Evolutionary conservation across 2,329 filamentous ascomycete genomes (phyloP).

Genomic region (Sclerotinia borealis): DNA sequence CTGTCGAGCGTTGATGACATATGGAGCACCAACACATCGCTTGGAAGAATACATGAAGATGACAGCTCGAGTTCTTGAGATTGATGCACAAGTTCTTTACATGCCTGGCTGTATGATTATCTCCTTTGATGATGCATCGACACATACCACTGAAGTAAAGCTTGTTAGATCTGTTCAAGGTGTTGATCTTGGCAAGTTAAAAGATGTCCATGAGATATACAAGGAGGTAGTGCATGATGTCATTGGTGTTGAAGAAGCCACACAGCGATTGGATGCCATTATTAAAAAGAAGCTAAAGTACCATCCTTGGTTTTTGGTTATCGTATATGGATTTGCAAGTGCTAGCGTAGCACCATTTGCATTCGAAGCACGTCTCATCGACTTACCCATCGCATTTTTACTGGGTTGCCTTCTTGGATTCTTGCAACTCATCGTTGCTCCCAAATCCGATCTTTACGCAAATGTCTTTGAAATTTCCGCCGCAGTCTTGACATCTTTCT

Average conservation of each 20-base stretch:
- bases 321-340: constrained; percentile 67
- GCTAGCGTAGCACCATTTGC: constrained; percentile 69
- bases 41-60: constrained; percentile 89
- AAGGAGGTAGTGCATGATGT: constrained; percentile 76
- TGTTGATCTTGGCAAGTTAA: constrained; percentile 66
- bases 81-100: constrained; percentile 85
- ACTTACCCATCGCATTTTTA: constrained; percentile 65
- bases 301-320: constrained; percentile 46
- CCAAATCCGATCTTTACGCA: constrained; percentile 60
- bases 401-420: constrained; percentile 65
- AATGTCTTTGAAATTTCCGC: constrained; percentile 61
- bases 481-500: constrained; percentile 54
- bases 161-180: constrained; percentile 63
- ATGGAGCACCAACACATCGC: constrained; percentile 84
- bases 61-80: constrained; percentile 81
- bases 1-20: constrained; percentile 81
- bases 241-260: constrained; percentile 67
- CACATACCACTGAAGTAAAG: constrained; percentile 76
- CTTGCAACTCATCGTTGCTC: constrained; percentile 64
- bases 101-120: constrained; percentile 92
- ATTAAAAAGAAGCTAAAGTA: constrained; percentile 43
- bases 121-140: constrained; percentile 71
- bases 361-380: constrained; percentile 64
- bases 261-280: constrained; percentile 51
- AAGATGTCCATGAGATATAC: constrained; percentile 71